Evolutionary conservation across 306 rosid species (phyloP), one percentile per base, ranked within the genome.

Genomic region (Lupinus albus): DNA sequence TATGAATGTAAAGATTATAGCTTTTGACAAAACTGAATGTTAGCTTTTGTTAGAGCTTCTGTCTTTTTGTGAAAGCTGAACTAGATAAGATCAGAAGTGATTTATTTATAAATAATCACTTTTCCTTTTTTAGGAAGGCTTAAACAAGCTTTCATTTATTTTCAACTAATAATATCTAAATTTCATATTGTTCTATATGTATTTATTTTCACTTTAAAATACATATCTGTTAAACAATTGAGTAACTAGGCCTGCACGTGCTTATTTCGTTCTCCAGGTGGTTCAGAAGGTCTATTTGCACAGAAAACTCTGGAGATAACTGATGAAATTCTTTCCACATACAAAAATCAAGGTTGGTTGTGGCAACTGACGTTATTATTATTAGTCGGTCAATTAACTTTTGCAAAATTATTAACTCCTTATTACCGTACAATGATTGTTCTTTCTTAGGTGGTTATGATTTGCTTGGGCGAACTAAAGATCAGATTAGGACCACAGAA

Each of bases 381-480:
- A 41, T 50, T 16, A 20, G 28, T 32, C 38, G n/a, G 3, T 64
- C 21, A n/a, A 35, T 59, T 36, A 12, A 70, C 52, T 36, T 5
- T 1, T 4, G 0, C 17, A 47, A 56, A 33, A 33, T 62, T 48
- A 36, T 50, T 55, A 63, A 59, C 53, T 3, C 0, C 38, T 61
- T 69, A 3, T 58, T 4, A 71, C 49, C 10, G 14, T 11, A 36
- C 70, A 42, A 52, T 76, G 71, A 18, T 3, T 69, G 38, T 79
- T 75, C 59, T 76, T 48, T 64, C 4, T 52, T 71, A 93, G 98
- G 99, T 78, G 99, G 99, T 78, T 93, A 90, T 85, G 99, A 93
- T 84, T 78, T 93, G 87, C 84, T 93, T 83, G 99, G 99, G 15
- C 75, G 99, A 61, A 93, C 99, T 3, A 86, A 90, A 53, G 99